Conservation (phyloP, 768 basidiomycete genomes). For the Mycena kentingensis region DNA sequence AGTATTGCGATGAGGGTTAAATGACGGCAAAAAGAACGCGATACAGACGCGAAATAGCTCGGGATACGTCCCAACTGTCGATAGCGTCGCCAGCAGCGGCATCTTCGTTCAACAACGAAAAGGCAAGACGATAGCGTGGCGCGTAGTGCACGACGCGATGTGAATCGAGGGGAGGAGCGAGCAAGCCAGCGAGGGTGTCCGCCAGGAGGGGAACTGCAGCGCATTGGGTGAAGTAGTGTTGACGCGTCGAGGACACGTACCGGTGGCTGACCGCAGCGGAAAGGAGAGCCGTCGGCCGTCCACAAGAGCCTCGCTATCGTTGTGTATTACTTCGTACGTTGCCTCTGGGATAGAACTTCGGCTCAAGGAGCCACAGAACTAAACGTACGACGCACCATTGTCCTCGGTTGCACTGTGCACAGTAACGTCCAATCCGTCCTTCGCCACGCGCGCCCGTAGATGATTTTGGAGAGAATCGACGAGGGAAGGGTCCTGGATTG, state of each 20-base stretch:
- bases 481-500: constrained; percentile 30
- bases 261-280: constrained; percentile 27
- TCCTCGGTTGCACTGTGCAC: constrained; percentile 28
- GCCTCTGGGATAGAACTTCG: constrained; percentile 7
- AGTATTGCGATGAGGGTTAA: constrained; percentile 5
- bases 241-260: constrained; percentile 17
- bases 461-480: constrained; percentile 23
- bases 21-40: neutral
- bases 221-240: neutral
- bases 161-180: constrained; percentile 39
- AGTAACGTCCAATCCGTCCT: constrained; percentile 47
- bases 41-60: constrained; percentile 62
- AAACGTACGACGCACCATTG: constrained; percentile 37
- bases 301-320: constrained; percentile 23
- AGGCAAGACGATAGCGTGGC: constrained; percentile 82
- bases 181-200: constrained; percentile 36
- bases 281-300: constrained; percentile 33
- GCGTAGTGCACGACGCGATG: constrained; percentile 74
- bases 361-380: neutral
- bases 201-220: constrained; percentile 29
- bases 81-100: constrained; percentile 62
- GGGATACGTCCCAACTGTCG: constrained; percentile 71
- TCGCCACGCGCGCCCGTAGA: constrained; percentile 33
- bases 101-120: constrained; percentile 92
- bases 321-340: constrained; percentile 28